Conservation (phyloP, 108 stramenopile genomes). For the Fragilaria crotonensis region DNA sequence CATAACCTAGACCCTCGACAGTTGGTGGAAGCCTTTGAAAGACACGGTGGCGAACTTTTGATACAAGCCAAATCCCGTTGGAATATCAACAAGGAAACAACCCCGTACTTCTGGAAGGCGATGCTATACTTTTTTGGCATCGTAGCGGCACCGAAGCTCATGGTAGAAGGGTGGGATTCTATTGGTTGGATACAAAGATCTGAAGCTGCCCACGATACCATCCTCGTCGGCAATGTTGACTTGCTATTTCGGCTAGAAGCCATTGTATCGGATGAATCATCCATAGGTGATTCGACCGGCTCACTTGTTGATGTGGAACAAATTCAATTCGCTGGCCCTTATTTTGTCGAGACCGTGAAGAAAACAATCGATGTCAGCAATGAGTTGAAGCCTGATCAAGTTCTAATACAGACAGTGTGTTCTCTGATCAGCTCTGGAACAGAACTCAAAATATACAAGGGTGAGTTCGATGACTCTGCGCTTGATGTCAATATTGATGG, state of each 20-base stretch:
- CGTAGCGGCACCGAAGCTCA: conserved; percentile 41
- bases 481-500: conserved; percentile 85
- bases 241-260: conserved; percentile 52
- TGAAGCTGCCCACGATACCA: conserved; percentile 29
- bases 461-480: conserved; percentile 65
- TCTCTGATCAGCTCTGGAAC: conserved; percentile 90
- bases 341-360: conserved; percentile 40
- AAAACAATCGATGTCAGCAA: conserved; percentile 13
- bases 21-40: conserved; percentile 47
- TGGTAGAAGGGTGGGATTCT: conserved; percentile 43
- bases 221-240: conserved; percentile 72
- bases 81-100: conserved; percentile 51
- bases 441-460: conserved; percentile 88
- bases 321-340: conserved; percentile 59
- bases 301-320: conserved; percentile 13
- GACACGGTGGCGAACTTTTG: conserved; percentile 56
- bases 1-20: conserved; percentile 69
- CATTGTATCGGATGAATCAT: neutral
- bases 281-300: neutral
- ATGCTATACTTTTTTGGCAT: conserved; percentile 90
- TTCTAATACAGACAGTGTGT: conserved; percentile 51
- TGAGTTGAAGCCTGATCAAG: conserved; percentile 44
- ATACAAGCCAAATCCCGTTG: conserved; percentile 64
- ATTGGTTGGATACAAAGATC: conserved; percentile 70
- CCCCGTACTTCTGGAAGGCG: conserved; percentile 64